Percentiles rank a stretch among this genome's conserved stretches.
Evolutionary conservation across 2,329 filamentous ascomycete genomes (phyloP).

Genomic region (Fusarium sp.): DNA sequence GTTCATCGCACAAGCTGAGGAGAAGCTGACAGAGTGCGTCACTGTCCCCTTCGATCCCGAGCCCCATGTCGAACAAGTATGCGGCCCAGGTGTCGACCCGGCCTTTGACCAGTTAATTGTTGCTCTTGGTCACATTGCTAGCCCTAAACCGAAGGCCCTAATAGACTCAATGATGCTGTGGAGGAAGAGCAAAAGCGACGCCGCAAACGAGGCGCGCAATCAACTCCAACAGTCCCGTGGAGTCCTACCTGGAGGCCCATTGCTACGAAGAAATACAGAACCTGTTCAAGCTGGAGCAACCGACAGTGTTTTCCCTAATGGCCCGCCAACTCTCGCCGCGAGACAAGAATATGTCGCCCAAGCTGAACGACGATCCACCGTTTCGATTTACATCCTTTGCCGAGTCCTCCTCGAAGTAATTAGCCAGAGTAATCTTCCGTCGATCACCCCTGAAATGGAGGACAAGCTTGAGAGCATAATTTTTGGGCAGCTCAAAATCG

Average conservation of each 20-base stretch:
- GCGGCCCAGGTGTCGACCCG: slow-evolving; percentile 87
- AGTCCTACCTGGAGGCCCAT: slow-evolving; percentile 57
- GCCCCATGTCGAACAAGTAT: slow-evolving; percentile 87
- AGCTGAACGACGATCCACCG: slow-evolving; percentile 89
- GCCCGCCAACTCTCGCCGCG: slow-evolving; percentile 55
- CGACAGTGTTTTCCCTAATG: slow-evolving; percentile 49
- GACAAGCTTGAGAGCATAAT: slow-evolving; percentile 95
- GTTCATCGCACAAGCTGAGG: slow-evolving; percentile 97
- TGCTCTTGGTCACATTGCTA: slow-evolving; percentile 93
- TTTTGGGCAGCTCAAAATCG: slow-evolving; percentile 91
- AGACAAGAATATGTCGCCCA: slow-evolving; percentile 80
- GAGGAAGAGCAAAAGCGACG: slow-evolving; percentile 95
- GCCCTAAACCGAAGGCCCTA: slow-evolving; percentile 91
- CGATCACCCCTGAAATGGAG: slow-evolving; percentile 90
- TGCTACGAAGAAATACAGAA: slow-evolving; percentile 81
- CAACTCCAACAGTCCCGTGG: slow-evolving; percentile 66
- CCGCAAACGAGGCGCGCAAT: slow-evolving; percentile 75
- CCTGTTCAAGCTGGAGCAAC: slow-evolving; percentile 63
- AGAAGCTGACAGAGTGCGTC: slow-evolving; percentile 92
- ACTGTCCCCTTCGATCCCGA: slow-evolving; percentile 83
- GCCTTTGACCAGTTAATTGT: slow-evolving; percentile 94
- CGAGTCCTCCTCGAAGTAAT: slow-evolving; percentile 95
- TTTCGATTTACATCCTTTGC: slow-evolving; percentile 96
- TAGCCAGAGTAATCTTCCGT: slow-evolving; percentile 84
- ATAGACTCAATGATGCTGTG: slow-evolving; percentile 99